Evolutionary conservation across 2,329 filamentous ascomycete species (phyloP).

Genomic region (Zalaria sp.): DNA sequence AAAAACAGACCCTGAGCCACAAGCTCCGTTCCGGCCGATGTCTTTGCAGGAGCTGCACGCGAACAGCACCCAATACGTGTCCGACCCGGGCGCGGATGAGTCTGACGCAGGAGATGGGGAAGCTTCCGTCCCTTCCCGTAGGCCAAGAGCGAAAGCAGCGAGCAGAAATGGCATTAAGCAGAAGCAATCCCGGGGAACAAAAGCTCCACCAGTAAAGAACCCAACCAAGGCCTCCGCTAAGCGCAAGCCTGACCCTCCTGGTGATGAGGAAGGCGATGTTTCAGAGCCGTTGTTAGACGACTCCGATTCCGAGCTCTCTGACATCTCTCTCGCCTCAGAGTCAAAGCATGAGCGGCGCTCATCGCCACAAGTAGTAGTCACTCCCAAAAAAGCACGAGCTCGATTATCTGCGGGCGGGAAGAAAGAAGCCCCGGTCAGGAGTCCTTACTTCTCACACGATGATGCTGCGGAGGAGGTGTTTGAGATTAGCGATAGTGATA

Average conservation of each 20-base stretch:
- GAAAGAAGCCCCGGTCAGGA: conserved; percentile 14
- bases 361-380: conserved; percentile 13
- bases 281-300: conserved; percentile 4
- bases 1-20: conserved; percentile 2
- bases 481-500: conserved; percentile 8
- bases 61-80: background rate
- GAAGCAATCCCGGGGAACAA: background rate
- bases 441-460: conserved; percentile 11
- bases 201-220: no score
- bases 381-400: conserved; percentile 6
- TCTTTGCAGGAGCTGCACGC: conserved; percentile 13
- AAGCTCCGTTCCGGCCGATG: conserved; percentile 10
- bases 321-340: background rate
- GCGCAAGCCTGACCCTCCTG: background rate
- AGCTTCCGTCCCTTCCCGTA: conserved; percentile 5
- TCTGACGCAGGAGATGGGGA: conserved; percentile 16
- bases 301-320: conserved; percentile 11
- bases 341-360: conserved; percentile 12
- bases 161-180: background rate
- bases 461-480: conserved; percentile 8
- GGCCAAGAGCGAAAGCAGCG: background rate
- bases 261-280: background rate
- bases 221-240: background rate
- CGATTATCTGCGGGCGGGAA: conserved; percentile 3
- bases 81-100: background rate